Evolutionary conservation across 1,284 basidiomycete genomes (phyloP), one percentile per base, ranked within the genome.

Genomic region (Laetiporus sulphureus): DNA sequence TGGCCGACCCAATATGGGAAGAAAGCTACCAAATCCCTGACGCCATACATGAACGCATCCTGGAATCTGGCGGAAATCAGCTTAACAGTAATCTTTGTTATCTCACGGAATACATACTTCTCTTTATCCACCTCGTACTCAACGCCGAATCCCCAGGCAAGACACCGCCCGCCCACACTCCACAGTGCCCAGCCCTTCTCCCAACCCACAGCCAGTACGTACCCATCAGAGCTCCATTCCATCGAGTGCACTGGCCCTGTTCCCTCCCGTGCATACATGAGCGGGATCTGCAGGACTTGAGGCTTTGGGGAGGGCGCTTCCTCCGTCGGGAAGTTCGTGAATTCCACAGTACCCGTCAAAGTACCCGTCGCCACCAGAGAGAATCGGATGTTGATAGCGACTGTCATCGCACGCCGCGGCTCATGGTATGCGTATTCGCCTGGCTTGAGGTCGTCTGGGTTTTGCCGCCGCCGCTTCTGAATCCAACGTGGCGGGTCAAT

Each of bases 171-270:
- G 20, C 90, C 89, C 23, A 95, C 83, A 58, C 88, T 94, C 71
- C 93, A 92, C 3, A 96, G 75, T 0, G 84, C 88, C 88, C 93
- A 96, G 3, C 92, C 94, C 44, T 77, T 65, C 48, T 82, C 74
- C 83, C 91, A 98, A 0, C 91, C 94, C 1, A 93, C 91, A n/a
- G 93, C 94, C n/a, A 99, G 71, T 1, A 91, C 91, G 62, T 96
- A 92, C 1, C 95, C 96, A 62, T 99, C 96, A 2, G 87, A 88
- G 43, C 84, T 94, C 91, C 93, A 97, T 50, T 91, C 79, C 60
- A 97, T 72, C 11, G 78, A 65, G 34, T 66, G 77, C 2, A 97
- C 84, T n/a, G 73, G 62, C 0, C 94, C 94, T 1, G 80, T 80
- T 4, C 74, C 54, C 41, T 66, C 60, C 47, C 67, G 67, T 42